Base-by-base conservation (phyloP, 306 rosid genomes). In the Carpinus fangiana region DNA sequence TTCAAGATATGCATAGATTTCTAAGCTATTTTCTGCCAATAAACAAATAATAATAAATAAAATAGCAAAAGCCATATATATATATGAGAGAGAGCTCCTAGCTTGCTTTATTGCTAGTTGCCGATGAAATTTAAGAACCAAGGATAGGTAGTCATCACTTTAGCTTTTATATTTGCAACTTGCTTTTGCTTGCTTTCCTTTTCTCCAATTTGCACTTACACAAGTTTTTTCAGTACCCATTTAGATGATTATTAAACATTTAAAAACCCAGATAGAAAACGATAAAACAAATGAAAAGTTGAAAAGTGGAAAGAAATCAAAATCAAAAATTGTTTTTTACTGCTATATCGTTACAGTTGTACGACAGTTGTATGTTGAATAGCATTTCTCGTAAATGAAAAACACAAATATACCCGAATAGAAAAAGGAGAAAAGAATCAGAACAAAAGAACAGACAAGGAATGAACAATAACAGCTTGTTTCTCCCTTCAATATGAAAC, bases 391-490 rank as follows among this genome's bases (percentile, higher is more conserved):
- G 34, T 31, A 13, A 6, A 52, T 11, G 7, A 12, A 73, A 21
- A 14, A 31, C 34, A 31, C 34, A 31, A 31, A 31, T 31, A 31
- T 31, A 31, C 34, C 34, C 18, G 5, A 36, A 21, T 16, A 53
- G 62, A 16, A 60, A 46, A 13, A 11, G 16, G 9, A 13, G 23
- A 52, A 31, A 53, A 21, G 66, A 77, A 73, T 17, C 46, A 6
- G 9, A 61, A 46, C 45, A 43, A 55, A 38, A 57, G 13, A 72
- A 36, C 26, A 26, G 72, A 66, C 64, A 82, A 61, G 26, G 54
- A 62, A 70, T 53, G 41, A 75, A 56, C 12, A 7, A 21, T 8
- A 57, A 36, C 38, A 50, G 8, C 8, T 47, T 51, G 38, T 73
- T 67, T 47, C 11, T 73, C 50, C 46, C 26, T 17, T 38, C 18